A percentile compares a stretch with the other conserved stretches of the same genome.
Conservation (phyloP, 345 rosid genomes). For the Arabis alpina region DNA sequence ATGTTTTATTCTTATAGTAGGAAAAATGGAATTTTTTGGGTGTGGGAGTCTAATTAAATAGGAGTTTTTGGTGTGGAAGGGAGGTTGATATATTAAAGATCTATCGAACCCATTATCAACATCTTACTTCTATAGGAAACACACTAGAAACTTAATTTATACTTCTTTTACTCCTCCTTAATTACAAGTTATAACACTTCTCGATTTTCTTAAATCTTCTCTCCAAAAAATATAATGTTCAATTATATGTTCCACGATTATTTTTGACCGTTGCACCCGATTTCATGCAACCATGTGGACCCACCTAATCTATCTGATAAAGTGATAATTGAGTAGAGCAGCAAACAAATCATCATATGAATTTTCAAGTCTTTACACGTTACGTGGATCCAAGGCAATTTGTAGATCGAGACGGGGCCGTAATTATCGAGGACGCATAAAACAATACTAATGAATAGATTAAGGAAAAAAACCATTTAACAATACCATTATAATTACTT, state of each 20-base stretch:
- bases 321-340: slow-evolving; percentile 40
- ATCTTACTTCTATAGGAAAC: slow-evolving; percentile 15
- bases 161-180: background rate
- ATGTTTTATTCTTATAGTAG: background rate
- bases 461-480: background rate
- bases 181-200: too few species aligned
- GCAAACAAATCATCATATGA: slow-evolving; percentile 32
- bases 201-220: background rate
- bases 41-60: background rate
- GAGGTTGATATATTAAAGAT: background rate
- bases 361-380: slow-evolving; percentile 32
- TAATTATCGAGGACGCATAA: slow-evolving; percentile 36
- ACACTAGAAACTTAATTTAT: slow-evolving; percentile 24
- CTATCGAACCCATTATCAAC: slow-evolving; percentile 10
- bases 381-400: slow-evolving; percentile 47
- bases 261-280: slow-evolving; percentile 39
- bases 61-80: slow-evolving; percentile 21
- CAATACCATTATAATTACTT: too few species aligned
- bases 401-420: slow-evolving; percentile 41
- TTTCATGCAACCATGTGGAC: slow-evolving; percentile 40
- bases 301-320: slow-evolving; percentile 43
- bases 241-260: slow-evolving; percentile 3
- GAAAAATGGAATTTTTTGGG: background rate
- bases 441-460: background rate
- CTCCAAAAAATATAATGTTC: slow-evolving; percentile 4